These are phyloP conservation scores for Alliaria petiolata DNA, from an alignment of 345 rosid genomes.

Conservation along the genomic window DNA sequence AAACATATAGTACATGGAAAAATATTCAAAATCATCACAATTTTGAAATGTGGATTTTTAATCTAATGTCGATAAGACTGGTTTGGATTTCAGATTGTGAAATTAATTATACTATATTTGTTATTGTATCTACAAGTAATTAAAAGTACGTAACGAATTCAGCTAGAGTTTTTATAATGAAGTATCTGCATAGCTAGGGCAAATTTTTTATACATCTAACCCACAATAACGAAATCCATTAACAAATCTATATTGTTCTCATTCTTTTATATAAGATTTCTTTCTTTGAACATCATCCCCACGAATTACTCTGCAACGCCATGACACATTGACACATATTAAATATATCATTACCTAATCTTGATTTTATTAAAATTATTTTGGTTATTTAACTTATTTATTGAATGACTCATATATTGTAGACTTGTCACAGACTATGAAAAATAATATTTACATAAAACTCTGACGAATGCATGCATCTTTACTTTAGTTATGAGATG, in stretches of 20 bases:
- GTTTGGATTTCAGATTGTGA: not conserved
- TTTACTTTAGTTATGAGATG: constrained; percentile 15
- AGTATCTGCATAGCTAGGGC: not conserved
- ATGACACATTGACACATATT: constrained; percentile 31
- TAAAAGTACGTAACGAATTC: not conserved
- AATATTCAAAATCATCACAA: not conserved
- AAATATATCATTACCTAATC: constrained; percentile 30
- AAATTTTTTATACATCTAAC: constrained; percentile 15
- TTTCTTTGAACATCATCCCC: constrained; percentile 7
- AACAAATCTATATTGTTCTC: not conserved
- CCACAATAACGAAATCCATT: constrained; percentile 7
- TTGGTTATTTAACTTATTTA: not conserved
- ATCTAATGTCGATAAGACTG: not conserved
- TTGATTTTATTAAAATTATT: not conserved
- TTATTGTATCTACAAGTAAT: not conserved
- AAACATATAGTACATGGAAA: not conserved
- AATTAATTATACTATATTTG: not conserved
- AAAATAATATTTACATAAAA: constrained; percentile 9
- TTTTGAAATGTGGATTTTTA: not conserved
- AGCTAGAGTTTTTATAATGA: not conserved
- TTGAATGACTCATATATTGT: constrained; percentile 23
- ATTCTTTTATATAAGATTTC: not conserved
- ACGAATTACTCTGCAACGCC: constrained; percentile 24
- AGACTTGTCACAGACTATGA: not conserved
- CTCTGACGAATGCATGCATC: constrained; percentile 25